A percentile compares a stretch with the other conserved stretches of the same genome.
These are phyloP conservation scores for Coffea canephora DNA, from an alignment of 257 asterid species.

Conservation along the genomic window DNA sequence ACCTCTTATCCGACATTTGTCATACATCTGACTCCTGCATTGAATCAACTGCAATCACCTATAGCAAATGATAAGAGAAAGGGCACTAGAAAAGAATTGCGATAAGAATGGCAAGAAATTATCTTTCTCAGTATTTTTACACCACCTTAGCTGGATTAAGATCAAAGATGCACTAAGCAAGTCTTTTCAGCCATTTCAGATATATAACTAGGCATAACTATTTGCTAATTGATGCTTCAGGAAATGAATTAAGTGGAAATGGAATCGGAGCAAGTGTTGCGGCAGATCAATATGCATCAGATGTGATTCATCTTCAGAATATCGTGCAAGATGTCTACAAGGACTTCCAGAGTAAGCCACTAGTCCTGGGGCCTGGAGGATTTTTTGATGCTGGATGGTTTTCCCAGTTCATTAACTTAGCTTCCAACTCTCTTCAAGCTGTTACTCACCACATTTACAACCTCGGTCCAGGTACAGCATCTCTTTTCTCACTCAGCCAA, in stretches of 20 bases:
- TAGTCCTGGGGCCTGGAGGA: conserved; percentile 83
- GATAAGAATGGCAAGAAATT: not conserved
- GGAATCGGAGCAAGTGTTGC: conserved; percentile 68
- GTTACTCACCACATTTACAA: conserved; percentile 87
- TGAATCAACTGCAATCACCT: no score
- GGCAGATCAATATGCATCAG: conserved; percentile 66
- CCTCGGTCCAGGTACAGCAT: conserved; percentile 75
- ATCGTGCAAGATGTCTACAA: conserved; percentile 52
- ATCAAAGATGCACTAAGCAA: not conserved
- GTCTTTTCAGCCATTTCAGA: no score
- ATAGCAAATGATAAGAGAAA: not conserved
- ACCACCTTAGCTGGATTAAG: not conserved
- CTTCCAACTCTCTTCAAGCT: conserved; percentile 56
- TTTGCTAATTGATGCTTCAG: conserved; percentile 28
- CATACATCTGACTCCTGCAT: not conserved
- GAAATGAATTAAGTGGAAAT: conserved; percentile 80
- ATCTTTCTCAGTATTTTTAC: not conserved
- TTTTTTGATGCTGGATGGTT: conserved; percentile 69
- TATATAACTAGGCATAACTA: not conserved
- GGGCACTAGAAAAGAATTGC: no score
- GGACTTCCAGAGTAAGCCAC: conserved; percentile 43
- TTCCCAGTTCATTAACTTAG: conserved; percentile 34
- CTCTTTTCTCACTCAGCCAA: not conserved
- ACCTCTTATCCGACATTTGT: not conserved
- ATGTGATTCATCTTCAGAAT: conserved; percentile 41